Base-by-base conservation (phyloP, 805 yeast genomes). In the Zygoascus flipseniorum region DNA sequence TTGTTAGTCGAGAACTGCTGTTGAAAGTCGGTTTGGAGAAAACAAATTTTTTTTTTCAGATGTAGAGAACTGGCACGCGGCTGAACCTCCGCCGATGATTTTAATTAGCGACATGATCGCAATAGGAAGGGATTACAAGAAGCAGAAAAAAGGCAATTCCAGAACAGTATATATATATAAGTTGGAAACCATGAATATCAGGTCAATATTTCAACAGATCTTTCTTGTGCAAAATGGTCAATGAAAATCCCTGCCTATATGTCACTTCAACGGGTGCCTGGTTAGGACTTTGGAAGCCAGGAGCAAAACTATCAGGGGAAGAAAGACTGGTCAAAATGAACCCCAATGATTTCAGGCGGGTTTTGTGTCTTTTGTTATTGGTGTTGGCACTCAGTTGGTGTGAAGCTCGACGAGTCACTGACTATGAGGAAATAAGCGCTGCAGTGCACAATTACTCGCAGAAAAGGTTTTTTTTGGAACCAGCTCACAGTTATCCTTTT, bases 391-490 rank as follows among this genome's bases (percentile, higher is more conserved):
- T 52, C 47, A 51, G 52, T 48, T 48, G 52, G 9, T 47, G 47
- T 19, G 53, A 52, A 39, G 58, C 62, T 9, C 51, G 57, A 8
- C 43, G 5, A n/a, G 45, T 44, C 8, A 53, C 56, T 19, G 47
- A 59, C 16, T 53, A 43, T 37, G 62, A 57, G 31, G 63, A 60
- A 43, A 41, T 60, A 10, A 61, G 61, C 8, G 50, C 53, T 2
- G 47, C 53, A 23, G 42, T 61, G 47, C 57, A 60, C 53, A 69
- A 73, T 39, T 81, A 81, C 66, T 68, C 66, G 49, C 63, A 63
- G 20, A 80, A 82, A 5, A 69, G 69, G 48, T 80, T 76, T 59
- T 80, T 77, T 63, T 63, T n/a, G 77, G 79, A 52, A 83, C 85
- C 39, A 13, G 16, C 2, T 84, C 85, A 2, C 65, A 28, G 31